Percentiles rank a stretch among this genome's conserved stretches.
phyloP scores from a whole-genome alignment of 2,329 filamentous ascomycete species.

The Trichoderma arundinaceum region DNA sequence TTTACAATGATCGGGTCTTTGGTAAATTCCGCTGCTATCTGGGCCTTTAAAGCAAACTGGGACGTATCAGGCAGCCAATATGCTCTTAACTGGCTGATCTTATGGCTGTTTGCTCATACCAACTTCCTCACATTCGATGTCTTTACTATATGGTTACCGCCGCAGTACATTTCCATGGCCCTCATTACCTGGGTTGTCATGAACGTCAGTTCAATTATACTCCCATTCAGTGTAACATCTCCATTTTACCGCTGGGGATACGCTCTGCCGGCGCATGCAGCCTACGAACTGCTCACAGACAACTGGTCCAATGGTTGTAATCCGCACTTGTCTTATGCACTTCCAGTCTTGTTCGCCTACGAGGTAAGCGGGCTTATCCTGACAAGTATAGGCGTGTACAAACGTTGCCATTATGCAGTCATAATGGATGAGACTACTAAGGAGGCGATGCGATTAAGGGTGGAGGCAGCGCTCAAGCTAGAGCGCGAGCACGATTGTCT shows the following conservation, averaged over 20 bases:
- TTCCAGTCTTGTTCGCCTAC: slow-evolving; percentile 36
- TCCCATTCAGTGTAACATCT: slow-evolving; percentile 33
- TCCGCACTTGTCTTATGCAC: slow-evolving; percentile 34
- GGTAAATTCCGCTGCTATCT: slow-evolving; percentile 33
- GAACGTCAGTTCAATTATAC: slow-evolving; percentile 35
- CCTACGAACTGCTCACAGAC: slow-evolving; percentile 34
- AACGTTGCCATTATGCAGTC: slow-evolving; percentile 32
- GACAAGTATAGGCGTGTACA: slow-evolving; percentile 33
- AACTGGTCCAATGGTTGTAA: slow-evolving; percentile 36
- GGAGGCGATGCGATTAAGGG: slow-evolving; percentile 31
- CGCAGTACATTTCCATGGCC: slow-evolving; percentile 35
- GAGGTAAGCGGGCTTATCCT: slow-evolving; percentile 31
- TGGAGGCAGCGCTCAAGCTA: slow-evolving; percentile 27
- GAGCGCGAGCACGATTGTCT: slow-evolving; percentile 22
- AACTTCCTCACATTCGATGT: slow-evolving; percentile 37
- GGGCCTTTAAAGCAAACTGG: slow-evolving; percentile 34
- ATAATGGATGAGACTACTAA: slow-evolving; percentile 32
- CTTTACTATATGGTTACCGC: slow-evolving; percentile 37
- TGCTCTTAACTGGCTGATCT: slow-evolving; percentile 34
- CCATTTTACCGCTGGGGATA: slow-evolving; percentile 35
- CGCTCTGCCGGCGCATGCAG: slow-evolving; percentile 34
- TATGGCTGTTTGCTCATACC: slow-evolving; percentile 36
- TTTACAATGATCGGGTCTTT: slow-evolving; percentile 35
- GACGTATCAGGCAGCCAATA: slow-evolving; percentile 32
- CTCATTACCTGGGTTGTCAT: slow-evolving; percentile 35